Evolutionary conservation across 179 eudicot species (phyloP), one percentile per base, ranked within the genome.

Genomic region (Spinacia oleracea): DNA sequence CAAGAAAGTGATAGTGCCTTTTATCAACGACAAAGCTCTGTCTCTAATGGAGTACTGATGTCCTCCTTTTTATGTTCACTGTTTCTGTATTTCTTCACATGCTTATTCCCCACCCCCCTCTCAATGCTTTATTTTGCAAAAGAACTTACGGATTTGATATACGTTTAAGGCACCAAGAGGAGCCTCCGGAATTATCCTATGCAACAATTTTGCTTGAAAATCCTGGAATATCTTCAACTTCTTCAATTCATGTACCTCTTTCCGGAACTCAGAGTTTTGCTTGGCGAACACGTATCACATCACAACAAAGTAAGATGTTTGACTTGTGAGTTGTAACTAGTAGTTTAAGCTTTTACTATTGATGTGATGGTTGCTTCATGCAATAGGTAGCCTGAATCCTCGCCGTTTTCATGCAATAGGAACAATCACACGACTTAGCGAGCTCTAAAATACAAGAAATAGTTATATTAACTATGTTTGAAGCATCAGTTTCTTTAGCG

Each of bases 281-380:
- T 82, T 94, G 98, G 98, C 92, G 98, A 85, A 87, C 98, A 53
- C 93, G 97, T 74, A 87, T 94, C 66, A 80, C 81, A 63, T 94
- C 97, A 72, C 74, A 73, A 68, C 89, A 81, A 88, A 97, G 99
- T 96, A 70, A 76, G 76, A 42, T 59, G 53, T 67, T 66, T 53
- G 55, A 73, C 72, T 11, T 65, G 6, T 50, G 63, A 31, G 25
- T 18, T 48, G 25, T 14, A 1, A 27, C 53, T 62, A 25, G 18
- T 70, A 43, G 73, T 38, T 43, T 18, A 42, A 7, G 45, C 62
- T 23, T 27, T 50, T 46, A 16, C 23, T 78, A 31, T 21, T 59
- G n/a, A 23, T 45, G 35, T 6, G 5, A 45, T 48, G 15, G 48
- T 71, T 46, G 42, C 68, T 34, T 48, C 21, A 27, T 71, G 60